A percentile compares a stretch with the other conserved stretches of the same genome.
phyloP scores from a whole-genome alignment of 306 rosid genomes.

The Trifolium pratense region DNA sequence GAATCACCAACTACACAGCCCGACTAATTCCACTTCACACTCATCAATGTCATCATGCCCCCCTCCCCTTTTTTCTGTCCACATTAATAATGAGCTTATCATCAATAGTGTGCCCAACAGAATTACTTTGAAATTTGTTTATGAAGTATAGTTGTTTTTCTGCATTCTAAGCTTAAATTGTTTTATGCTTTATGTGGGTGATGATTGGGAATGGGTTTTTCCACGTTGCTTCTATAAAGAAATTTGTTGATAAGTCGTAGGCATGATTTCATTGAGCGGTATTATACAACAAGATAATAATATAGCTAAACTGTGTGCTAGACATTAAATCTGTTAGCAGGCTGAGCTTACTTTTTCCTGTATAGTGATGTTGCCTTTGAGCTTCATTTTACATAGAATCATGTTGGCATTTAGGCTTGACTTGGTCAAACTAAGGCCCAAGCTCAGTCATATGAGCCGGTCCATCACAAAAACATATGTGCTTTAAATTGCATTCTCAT shows the following conservation, averaged over 20 bases:
- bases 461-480: background rate
- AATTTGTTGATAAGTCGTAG: background rate
- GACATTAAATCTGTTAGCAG: background rate
- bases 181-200: constrained; percentile 3
- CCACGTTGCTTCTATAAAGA: constrained; percentile 15
- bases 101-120: no score
- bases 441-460: background rate
- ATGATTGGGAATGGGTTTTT: constrained; percentile 24
- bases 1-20: no score
- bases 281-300: background rate
- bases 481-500: background rate
- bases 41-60: no score
- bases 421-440: background rate
- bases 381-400: background rate
- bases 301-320: background rate
- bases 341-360: background rate
- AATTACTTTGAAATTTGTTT: constrained; percentile 14
- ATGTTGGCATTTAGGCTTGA: constrained; percentile 2
- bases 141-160: background rate
- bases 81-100: no score
- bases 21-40: no score
- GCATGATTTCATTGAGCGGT: constrained; percentile 7
- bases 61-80: no score
- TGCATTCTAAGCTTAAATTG: constrained; percentile 20
- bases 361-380: background rate